Evolutionary conservation across 352 stramenopile genomes (phyloP).

Genomic region (Nothophytophthora sp.): DNA sequence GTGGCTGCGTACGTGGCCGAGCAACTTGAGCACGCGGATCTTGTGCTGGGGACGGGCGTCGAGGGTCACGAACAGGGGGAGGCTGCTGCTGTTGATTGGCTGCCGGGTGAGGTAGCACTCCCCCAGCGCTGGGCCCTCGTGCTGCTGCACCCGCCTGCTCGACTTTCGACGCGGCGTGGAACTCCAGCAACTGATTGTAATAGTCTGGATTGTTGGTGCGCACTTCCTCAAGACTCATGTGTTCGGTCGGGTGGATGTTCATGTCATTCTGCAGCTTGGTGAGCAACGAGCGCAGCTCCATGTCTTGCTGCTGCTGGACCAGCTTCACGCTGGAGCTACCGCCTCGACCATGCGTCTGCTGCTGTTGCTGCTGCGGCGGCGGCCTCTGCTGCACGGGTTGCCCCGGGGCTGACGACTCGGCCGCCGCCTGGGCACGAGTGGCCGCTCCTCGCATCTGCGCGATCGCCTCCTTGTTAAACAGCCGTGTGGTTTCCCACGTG

Average conservation of each 20-base stretch:
- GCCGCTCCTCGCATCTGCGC: constrained; percentile 68
- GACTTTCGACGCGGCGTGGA: constrained; percentile 43
- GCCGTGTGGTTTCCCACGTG: constrained; percentile 71
- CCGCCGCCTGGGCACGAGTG: constrained; percentile 53
- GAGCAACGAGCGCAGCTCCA: constrained; percentile 78
- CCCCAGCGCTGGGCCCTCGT: constrained; percentile 5
- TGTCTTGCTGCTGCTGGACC: constrained; percentile 54
- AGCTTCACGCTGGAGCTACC: constrained; percentile 17
- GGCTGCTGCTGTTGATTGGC: constrained; percentile 14
- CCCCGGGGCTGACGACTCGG: constrained; percentile 47
- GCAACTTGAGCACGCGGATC: constrained; percentile 19
- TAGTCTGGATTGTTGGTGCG: constrained; percentile 84
- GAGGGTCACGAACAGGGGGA: constrained; percentile 25
- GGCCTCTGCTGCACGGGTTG: constrained; percentile 42
- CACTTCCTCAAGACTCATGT: constrained; percentile 87
- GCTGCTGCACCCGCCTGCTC: constrained; percentile 8
- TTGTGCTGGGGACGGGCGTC: constrained; percentile 31
- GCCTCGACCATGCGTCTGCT: background rate
- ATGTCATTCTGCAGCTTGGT: constrained; percentile 89
- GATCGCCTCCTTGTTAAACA: constrained; percentile 62
- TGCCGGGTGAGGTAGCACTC: constrained; percentile 13
- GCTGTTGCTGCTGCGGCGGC: no score
- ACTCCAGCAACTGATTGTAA: constrained; percentile 82
- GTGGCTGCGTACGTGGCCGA: constrained; percentile 2
- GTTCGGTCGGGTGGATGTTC: constrained; percentile 83